These are phyloP conservation scores for Rhizopus microsporus DNA, from an alignment of 371 early-diverging fungal species.

Conservation along the genomic window DNA sequence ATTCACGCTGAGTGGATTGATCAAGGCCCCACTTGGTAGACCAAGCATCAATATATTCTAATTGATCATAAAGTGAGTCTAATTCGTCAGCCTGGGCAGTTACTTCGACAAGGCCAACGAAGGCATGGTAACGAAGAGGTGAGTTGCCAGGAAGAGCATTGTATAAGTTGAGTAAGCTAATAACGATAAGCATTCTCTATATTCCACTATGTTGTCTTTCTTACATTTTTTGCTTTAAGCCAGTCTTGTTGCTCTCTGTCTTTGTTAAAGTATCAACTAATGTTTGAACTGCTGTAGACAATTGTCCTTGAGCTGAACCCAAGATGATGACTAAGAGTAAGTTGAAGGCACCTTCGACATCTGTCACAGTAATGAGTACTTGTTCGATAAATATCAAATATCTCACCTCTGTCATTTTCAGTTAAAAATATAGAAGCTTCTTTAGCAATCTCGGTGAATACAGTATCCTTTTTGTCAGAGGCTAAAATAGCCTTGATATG, in stretches of 20 bases:
- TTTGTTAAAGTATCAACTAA: constrained; percentile 58
- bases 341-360: constrained; percentile 75
- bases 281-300: constrained; percentile 45
- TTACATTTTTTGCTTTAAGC: constrained; percentile 69
- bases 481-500: constrained; percentile 55
- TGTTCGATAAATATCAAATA: background rate
- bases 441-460: constrained; percentile 58
- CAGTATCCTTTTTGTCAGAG: constrained; percentile 61
- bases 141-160: constrained; percentile 69
- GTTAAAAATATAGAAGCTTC: constrained; percentile 63
- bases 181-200: constrained; percentile 1
- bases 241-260: constrained; percentile 50
- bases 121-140: constrained; percentile 71
- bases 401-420: constrained; percentile 61
- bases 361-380: constrained; percentile 30
- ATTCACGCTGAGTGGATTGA: constrained; percentile 53
- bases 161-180: constrained; percentile 82
- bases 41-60: constrained; percentile 69
- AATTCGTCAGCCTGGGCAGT: constrained; percentile 74
- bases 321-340: constrained; percentile 64
- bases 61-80: constrained; percentile 66
- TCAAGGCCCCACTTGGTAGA: constrained; percentile 77
- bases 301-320: constrained; percentile 32
- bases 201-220: background rate
- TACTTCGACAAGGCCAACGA: constrained; percentile 73